Evolutionary conservation across 768 basidiomycete genomes (phyloP), one percentile per base, ranked within the genome.

Genomic region (Phylloporus arenicola): DNA sequence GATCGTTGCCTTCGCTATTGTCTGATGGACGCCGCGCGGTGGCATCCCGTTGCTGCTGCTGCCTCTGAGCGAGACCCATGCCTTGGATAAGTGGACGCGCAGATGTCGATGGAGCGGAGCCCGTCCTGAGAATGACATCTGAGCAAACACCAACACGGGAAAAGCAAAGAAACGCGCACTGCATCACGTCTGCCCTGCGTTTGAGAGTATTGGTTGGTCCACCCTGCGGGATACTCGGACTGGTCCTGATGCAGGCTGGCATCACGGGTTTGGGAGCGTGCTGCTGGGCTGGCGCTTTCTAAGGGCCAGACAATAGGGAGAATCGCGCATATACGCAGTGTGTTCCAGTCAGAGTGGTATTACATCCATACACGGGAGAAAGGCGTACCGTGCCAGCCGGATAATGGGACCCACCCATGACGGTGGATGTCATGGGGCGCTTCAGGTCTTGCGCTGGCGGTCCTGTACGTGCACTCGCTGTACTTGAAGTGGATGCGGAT

Each of bases 381-480:
- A 51, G 12, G 64, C 72, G 8, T 55, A 79, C 80, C 65, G 72
- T 63, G 20, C 73, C 76, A 43, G 73, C 64, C 0, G 76, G 75
- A 48, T 75, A 75, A 57, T 77, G 70, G 56, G 77, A 81, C 2
- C 77, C 77, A 24, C 79, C 79, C 51, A 72, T 65, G n/a, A n/a
- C n/a, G 2, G 77, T 70, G 20, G 71, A 1, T 11, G 22, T 16
- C 12, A 6, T 6, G 12, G 45, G 41, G 3, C 41, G 42, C 40
- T 38, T 53, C 37, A 34, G 1, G 4, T 48, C 48, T 10, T 43
- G 52, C 4, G 14, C 41, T 20, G 43, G 3, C 6, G 43, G 24
- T 3, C 45, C 47, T 38, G 42, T 6, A 9, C 29, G 27, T 9
- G 30, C 13, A 7, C 47, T 46, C 25, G 59, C 25, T 20, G 47